These are phyloP conservation scores for Fragaria vesca DNA, from an alignment of 306 rosid genomes.

Conservation along the genomic window DNA sequence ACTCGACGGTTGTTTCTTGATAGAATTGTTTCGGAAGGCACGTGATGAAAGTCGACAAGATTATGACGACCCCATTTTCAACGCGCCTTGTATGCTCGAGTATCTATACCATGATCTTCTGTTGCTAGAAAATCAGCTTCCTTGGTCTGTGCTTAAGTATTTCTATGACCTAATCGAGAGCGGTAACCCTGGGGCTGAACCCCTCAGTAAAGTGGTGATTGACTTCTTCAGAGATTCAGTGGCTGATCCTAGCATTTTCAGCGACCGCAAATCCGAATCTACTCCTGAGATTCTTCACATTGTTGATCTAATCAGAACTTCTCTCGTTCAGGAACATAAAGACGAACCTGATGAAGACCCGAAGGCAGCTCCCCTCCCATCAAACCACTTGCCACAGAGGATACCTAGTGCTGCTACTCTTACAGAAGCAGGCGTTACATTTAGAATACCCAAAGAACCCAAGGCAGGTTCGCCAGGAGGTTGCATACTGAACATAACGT, in stretches of 20 bases:
- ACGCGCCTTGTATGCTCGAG: background rate
- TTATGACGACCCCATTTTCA: background rate
- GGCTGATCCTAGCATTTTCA: background rate
- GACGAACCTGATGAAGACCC: no score
- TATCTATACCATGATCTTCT: background rate
- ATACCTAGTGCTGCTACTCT: conserved; percentile 14
- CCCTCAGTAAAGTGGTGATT: background rate
- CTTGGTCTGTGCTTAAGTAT: background rate
- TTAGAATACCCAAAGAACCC: background rate
- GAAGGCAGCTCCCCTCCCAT: no score
- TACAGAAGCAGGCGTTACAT: background rate
- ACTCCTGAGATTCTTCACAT: background rate
- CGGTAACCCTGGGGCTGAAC: no score
- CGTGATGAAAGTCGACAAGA: fast-evolving
- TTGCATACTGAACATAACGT: conserved; percentile 9
- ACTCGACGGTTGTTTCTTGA: background rate
- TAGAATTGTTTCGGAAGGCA: background rate
- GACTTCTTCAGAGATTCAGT: background rate
- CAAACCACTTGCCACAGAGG: background rate
- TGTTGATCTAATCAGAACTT: background rate
- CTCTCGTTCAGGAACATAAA: no score
- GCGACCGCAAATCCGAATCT: background rate
- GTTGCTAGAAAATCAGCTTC: background rate
- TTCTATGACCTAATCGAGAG: background rate
- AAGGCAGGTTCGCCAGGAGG: background rate